Evolutionary conservation across 352 stramenopile genomes (phyloP).

Genomic region (Pythium rhizo-oryzae): DNA sequence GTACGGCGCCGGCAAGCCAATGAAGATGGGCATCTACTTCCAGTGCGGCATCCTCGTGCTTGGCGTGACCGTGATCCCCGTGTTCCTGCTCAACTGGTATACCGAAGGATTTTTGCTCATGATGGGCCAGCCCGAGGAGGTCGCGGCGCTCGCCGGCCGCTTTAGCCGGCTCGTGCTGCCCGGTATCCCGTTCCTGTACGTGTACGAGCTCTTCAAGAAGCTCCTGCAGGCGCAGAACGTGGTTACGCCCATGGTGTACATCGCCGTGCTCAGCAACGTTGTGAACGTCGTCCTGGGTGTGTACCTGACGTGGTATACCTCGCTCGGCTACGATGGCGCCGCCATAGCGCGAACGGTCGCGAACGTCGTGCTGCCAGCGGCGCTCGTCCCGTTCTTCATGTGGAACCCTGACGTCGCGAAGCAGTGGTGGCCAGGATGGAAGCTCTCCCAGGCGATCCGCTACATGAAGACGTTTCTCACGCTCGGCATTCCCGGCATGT

Average conservation of each 20-base stretch:
- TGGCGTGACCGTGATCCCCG: constrained; percentile 38
- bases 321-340: constrained; percentile 71
- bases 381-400: constrained; percentile 64
- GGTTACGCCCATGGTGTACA: constrained; percentile 69
- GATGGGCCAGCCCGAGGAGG: constrained; percentile 49
- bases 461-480: constrained; percentile 49
- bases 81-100: constrained; percentile 71
- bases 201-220: constrained; percentile 84
- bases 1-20: constrained; percentile 62
- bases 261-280: constrained; percentile 58
- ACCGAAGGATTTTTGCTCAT: constrained; percentile 44
- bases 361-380: constrained; percentile 49
- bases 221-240: constrained; percentile 81
- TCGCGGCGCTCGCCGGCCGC: constrained; percentile 54
- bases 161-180: constrained; percentile 61
- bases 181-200: constrained; percentile 68
- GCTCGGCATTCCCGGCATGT: constrained; percentile 48
- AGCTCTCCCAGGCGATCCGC: constrained; percentile 29
- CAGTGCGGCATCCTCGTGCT: constrained; percentile 69
- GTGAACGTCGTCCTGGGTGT: constrained; percentile 67
- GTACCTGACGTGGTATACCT: constrained; percentile 73
- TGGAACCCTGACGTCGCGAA: constrained; percentile 36
- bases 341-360: constrained; percentile 61
- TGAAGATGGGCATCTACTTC: constrained; percentile 81
- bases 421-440: constrained; percentile 39